Percentiles rank a stretch among this genome's conserved stretches.
phyloP scores from a whole-genome alignment of 208 protist species.

The Crithidia bombi region DNA sequence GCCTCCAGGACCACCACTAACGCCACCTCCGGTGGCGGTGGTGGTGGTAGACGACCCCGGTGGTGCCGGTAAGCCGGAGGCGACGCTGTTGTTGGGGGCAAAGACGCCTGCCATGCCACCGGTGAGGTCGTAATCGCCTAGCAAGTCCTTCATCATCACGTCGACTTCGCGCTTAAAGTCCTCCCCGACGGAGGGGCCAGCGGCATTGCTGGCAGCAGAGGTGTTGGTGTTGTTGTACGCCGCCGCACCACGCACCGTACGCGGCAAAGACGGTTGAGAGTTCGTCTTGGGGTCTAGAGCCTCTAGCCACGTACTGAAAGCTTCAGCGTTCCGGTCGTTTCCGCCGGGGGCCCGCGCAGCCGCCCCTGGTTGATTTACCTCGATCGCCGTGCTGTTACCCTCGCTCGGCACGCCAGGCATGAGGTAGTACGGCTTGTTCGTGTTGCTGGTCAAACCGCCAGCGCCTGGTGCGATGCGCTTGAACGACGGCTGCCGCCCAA shows the following conservation, averaged over 20 bases:
- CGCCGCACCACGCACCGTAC: background rate
- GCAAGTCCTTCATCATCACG: slow-evolving; percentile 35
- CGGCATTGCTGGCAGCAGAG: background rate
- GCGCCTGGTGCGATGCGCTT: slow-evolving; percentile 30
- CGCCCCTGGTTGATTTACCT: background rate
- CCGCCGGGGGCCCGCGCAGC: background rate
- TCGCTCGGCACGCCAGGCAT: slow-evolving; percentile 8
- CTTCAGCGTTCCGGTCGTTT: slow-evolving; percentile 25
- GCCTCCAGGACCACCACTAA: no score
- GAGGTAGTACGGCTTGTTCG: slow-evolving; percentile 13
- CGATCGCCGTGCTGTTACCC: background rate
- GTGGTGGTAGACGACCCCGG: background rate
- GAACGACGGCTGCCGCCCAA: slow-evolving; percentile 65
- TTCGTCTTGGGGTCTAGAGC: slow-evolving; percentile 16
- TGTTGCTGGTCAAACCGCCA: background rate
- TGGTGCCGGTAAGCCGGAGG: background rate
- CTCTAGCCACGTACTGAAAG: slow-evolving; percentile 35
- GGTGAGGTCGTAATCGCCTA: slow-evolving; percentile 28
- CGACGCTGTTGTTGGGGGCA: background rate
- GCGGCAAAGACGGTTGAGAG: slow-evolving; percentile 1
- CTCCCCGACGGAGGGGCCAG: slow-evolving; percentile 16
- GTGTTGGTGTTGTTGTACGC: background rate
- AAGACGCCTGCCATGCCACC: background rate
- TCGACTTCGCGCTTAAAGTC: slow-evolving; percentile 54
- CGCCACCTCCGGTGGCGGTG: background rate